These are phyloP conservation scores for Eucalyptus caleyi DNA, from an alignment of 345 rosid genomes.

Conservation along the genomic window DNA sequence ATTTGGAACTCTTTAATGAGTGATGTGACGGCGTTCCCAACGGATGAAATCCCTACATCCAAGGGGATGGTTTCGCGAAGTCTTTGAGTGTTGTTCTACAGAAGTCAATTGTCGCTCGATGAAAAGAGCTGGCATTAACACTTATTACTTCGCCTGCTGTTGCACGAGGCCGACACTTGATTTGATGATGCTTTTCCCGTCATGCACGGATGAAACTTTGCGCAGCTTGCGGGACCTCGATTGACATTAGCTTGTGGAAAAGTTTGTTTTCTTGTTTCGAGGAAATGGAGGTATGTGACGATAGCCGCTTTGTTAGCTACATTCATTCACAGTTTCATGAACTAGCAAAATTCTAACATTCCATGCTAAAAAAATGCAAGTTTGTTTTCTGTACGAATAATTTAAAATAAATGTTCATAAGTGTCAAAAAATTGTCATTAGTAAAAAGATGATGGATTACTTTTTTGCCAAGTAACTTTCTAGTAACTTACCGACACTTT, in stretches of 20 bases:
- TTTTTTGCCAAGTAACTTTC: background rate
- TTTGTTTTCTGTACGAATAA: background rate
- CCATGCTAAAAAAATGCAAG: background rate
- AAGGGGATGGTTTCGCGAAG: background rate
- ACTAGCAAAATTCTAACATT: background rate
- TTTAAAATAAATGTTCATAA: background rate
- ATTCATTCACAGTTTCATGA: background rate
- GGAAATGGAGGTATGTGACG: background rate
- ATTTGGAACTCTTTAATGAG: background rate
- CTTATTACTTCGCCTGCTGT: background rate
- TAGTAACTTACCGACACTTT: background rate
- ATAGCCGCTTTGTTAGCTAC: background rate
- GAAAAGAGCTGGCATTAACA: background rate
- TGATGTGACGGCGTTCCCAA: background rate
- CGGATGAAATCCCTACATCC: background rate
- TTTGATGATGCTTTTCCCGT: background rate
- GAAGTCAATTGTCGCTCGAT: background rate
- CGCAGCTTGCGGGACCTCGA: background rate
- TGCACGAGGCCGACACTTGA: background rate
- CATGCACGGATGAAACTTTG: background rate
- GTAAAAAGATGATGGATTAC: background rate
- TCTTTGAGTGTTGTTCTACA: background rate
- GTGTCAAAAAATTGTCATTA: background rate
- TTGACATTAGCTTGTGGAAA: background rate
- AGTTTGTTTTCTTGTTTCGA: background rate